Evolutionary conservation across 768 basidiomycete species (phyloP).

Genomic region (Sistotremastrum niveocremeum): DNA sequence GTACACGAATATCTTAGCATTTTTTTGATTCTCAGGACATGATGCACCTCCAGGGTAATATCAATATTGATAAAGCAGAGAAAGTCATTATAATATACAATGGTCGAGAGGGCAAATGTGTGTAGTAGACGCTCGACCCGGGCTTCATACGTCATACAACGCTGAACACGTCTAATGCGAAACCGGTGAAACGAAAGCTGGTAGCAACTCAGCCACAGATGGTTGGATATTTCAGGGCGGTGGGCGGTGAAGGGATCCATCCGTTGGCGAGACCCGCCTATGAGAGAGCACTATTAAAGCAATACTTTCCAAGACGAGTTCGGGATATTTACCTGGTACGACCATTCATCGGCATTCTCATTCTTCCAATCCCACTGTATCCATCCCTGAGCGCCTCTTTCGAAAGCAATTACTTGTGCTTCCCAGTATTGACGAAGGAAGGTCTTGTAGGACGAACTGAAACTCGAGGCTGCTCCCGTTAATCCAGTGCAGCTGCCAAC

Average conservation of each 20-base stretch:
- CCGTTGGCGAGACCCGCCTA: constrained; percentile 53
- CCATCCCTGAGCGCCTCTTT: constrained; percentile 54
- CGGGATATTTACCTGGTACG: constrained; percentile 39
- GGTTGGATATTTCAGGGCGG: constrained; percentile 38
- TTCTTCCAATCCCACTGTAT: constrained; percentile 79
- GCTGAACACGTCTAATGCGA: too few relatives aligned
- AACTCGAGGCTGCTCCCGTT: constrained; percentile 63
- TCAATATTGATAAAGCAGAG: too few relatives aligned
- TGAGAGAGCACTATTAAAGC: too few relatives aligned
- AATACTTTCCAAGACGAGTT: too few relatives aligned
- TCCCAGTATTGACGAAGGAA: constrained; percentile 78
- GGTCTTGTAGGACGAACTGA: constrained; percentile 65
- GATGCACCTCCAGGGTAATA: too few relatives aligned
- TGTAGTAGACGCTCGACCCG: too few relatives aligned
- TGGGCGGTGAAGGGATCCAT: constrained; percentile 66
- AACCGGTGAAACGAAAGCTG: too few relatives aligned
- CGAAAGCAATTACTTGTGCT: constrained; percentile 65
- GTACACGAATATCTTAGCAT: too few relatives aligned
- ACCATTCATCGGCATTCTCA: constrained; percentile 79
- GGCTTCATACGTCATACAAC: too few relatives aligned
- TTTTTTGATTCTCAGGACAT: too few relatives aligned
- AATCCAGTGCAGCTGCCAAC: constrained; percentile 64
- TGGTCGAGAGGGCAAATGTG: too few relatives aligned
- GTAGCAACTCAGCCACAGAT: constrained; percentile 34
- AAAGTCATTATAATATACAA: too few relatives aligned